Conservation (phyloP, 176 grass and related monocot species). For the Cenchrus fungigraminus region DNA sequence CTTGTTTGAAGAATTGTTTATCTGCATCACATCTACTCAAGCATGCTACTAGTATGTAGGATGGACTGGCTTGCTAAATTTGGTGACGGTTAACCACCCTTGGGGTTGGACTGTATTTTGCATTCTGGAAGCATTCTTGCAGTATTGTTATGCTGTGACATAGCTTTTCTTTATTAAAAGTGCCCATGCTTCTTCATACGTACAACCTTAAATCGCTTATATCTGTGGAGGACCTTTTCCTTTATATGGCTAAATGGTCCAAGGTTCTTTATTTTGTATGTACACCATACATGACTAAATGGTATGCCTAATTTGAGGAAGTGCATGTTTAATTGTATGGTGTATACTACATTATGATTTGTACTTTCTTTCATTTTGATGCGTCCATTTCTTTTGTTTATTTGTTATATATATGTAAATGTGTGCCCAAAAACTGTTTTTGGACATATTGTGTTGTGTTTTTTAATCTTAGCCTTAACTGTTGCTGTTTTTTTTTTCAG, state of each 20-base stretch:
- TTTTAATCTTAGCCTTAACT: slow-evolving; percentile 19
- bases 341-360: slow-evolving; percentile 6
- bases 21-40: slow-evolving; percentile 3
- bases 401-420: neutral
- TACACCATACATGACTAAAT: neutral
- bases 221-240: neutral
- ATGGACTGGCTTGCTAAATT: too few relatives aligned
- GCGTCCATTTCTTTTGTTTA: neutral
- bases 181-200: neutral
- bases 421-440: too few relatives aligned
- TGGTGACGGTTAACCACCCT: neutral
- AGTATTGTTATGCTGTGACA: neutral
- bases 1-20: slow-evolving; percentile 17
- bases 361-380: neutral
- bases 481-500: slow-evolving; percentile 32
- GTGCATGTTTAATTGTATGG: neutral
- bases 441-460: neutral
- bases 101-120: slow-evolving; percentile 3
- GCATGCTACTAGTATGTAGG: neutral
- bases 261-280: too few relatives aligned
- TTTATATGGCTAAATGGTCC: neutral
- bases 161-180: slow-evolving; percentile 3
- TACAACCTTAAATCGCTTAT: neutral
- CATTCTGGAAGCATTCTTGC: slow-evolving; percentile 21
- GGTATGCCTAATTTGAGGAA: neutral